phyloP scores from a whole-genome alignment of 164 flowering plant species.

The Vitis rupestris region DNA sequence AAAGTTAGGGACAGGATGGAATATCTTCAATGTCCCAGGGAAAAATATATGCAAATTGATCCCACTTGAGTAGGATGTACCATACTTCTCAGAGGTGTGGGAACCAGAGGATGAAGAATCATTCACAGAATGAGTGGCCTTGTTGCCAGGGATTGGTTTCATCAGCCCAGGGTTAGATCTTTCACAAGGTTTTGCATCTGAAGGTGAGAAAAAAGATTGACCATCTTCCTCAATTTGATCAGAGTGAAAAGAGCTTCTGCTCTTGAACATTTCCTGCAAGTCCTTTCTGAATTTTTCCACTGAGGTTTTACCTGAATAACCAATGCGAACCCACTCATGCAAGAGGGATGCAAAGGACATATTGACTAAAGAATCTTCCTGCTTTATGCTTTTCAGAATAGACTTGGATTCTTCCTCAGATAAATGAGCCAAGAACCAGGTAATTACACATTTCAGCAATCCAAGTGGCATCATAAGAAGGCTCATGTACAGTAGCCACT shows the following conservation, averaged over 20 bases:
- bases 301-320: conserved; percentile 66
- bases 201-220: conserved; percentile 18
- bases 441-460: conserved; percentile 54
- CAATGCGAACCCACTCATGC: conserved; percentile 60
- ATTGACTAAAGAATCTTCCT: conserved; percentile 35
- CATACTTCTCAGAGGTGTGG: conserved; percentile 18
- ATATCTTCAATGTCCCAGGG: conserved; percentile 33
- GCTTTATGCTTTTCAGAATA: conserved; percentile 39
- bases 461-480: conserved; percentile 78
- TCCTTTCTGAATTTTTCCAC: conserved; percentile 49
- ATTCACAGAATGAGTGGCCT: conserved; percentile 13
- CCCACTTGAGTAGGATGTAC: conserved; percentile 49
- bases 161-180: conserved; percentile 15
- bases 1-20: conserved; percentile 23
- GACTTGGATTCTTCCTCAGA: conserved; percentile 52
- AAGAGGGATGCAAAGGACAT: conserved; percentile 54
- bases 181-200: conserved; percentile 20
- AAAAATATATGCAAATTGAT: conserved; percentile 50
- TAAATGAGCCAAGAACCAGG: conserved; percentile 67
- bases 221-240: conserved; percentile 28
- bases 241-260: conserved; percentile 34
- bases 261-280: conserved; percentile 51
- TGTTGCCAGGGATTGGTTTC: conserved; percentile 17
- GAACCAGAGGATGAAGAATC: conserved; percentile 22
- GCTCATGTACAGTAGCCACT: conserved; percentile 46